Base-by-base conservation (phyloP, 2,329 filamentous ascomycete species). In the Sphaceloma murrayae region DNA sequence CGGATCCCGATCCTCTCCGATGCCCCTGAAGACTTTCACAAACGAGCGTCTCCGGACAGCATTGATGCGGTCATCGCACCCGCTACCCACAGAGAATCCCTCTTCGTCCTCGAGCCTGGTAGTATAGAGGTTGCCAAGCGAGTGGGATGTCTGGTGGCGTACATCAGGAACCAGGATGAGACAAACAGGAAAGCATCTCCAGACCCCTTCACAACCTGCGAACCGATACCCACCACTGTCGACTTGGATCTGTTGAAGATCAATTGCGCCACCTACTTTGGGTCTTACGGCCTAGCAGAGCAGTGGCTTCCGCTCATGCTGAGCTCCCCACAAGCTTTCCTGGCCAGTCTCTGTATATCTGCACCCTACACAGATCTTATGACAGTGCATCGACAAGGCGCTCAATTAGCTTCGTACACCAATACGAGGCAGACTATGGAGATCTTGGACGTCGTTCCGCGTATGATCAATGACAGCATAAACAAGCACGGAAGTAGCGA, bases 351-450 rank as follows among this genome's bases (percentile, higher is more conserved):
- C 1, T 57, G 54, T 43, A 55, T 59, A 9, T 58, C 58, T 2
- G 50, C 58, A 9, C 55, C 57, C 2, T 56, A 61, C 24, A 53
- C 58, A 10, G 58, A 60, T 29, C 53, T 58, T 17, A 61, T 61
- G 56, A 49, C 48, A n/a, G 50, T 51, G 38, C 34, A 31, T 9
- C 27, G 40, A 2, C 40, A 34, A 17, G 36, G 36, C n/a, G 36
- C 27, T 19, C 22, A 40, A 10, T 26, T 19, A 2, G 22, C 36
- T 3, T 13, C 9, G 18, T 40, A 40, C 24, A 16, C 24, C 6
- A 46, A 46, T 10, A 13, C 43, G 24, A 22, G 38, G 19, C 34
- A 47, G 21, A 47, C 48, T 30, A 27, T 46, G 21, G 36, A 33
- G 7, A 42, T 50, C 17, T 31, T 45, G 3, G 46, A 45, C 10